Evolutionary conservation across 257 asterid species (phyloP).

Genomic region (Vinca minor): DNA sequence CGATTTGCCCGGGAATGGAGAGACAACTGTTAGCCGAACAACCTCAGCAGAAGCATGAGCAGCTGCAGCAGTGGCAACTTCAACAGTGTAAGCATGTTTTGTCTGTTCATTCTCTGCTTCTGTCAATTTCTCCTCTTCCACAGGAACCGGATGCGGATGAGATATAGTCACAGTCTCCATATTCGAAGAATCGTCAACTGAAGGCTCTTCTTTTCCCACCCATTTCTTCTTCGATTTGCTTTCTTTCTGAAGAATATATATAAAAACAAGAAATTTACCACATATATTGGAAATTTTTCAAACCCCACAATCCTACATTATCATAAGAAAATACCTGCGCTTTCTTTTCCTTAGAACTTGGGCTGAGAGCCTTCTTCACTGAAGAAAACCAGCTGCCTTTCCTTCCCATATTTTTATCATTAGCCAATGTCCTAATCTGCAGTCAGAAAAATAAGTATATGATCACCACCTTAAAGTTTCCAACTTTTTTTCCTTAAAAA

Average conservation of each 20-base stretch:
- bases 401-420: constrained; percentile 61
- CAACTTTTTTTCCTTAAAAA: constrained; percentile 1
- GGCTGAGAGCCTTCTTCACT: constrained; percentile 79
- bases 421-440: constrained; percentile 33
- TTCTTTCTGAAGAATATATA: constrained; percentile 31
- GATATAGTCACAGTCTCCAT: constrained; percentile 36
- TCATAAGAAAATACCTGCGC: constrained; percentile 29
- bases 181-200: constrained; percentile 29
- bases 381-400: constrained; percentile 90
- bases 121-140: constrained; percentile 45
- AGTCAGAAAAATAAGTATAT: constrained; percentile 11
- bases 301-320: neutral
- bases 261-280: constrained; percentile 6
- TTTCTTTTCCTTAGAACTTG: constrained; percentile 51
- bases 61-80: constrained; percentile 62
- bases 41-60: constrained; percentile 72
- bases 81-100: constrained; percentile 56
- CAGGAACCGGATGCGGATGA: constrained; percentile 36
- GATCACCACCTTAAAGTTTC: neutral
- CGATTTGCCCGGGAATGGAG: constrained; percentile 52
- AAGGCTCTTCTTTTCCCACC: constrained; percentile 42
- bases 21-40: constrained; percentile 33
- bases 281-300: constrained; percentile 1
- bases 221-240: constrained; percentile 35
- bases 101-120: constrained; percentile 60